These are phyloP conservation scores for Polytrichum formosum DNA, from an alignment of 225 moss, liverwort and hornwort genomes.

Conservation along the genomic window DNA sequence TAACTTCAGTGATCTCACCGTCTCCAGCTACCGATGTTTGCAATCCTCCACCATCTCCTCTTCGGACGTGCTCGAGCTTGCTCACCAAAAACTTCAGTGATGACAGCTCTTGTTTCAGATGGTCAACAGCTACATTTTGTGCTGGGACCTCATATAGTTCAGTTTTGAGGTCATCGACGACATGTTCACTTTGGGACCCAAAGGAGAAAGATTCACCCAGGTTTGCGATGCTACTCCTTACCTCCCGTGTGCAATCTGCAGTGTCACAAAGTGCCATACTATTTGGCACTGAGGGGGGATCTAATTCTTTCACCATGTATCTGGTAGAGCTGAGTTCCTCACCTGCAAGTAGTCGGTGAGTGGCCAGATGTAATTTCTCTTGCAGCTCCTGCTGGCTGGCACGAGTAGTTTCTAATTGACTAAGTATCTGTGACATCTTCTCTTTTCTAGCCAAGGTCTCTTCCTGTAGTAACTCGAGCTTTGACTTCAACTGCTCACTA, in stretches of 20 bases:
- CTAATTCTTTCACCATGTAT: too few relatives aligned
- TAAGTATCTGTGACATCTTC: slow-evolving; percentile 34
- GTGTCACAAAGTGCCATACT: too few relatives aligned
- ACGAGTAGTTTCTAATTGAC: slow-evolving; percentile 37
- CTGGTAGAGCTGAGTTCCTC: slow-evolving; percentile 2
- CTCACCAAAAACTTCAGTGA: slow-evolving; percentile 55
- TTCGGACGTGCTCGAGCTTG: slow-evolving; percentile 44
- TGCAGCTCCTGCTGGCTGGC: slow-evolving; percentile 36
- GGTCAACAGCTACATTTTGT: slow-evolving; percentile 43
- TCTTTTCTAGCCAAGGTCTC: slow-evolving; percentile 35
- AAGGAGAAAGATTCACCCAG: slow-evolving; percentile 25
- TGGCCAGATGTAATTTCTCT: slow-evolving; percentile 22
- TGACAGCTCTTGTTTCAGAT: slow-evolving; percentile 50
- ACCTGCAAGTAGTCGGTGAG: slow-evolving; percentile 27
- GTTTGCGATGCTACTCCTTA: slow-evolving; percentile 3
- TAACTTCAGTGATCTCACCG: slow-evolving; percentile 14
- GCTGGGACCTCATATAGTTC: slow-evolving; percentile 34
- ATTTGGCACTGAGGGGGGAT: too few relatives aligned
- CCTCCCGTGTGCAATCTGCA: background rate
- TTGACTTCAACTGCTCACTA: slow-evolving; percentile 31
- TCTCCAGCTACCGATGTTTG: slow-evolving; percentile 10
- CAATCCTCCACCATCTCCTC: slow-evolving; percentile 10
- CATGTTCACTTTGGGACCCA: slow-evolving; percentile 21
- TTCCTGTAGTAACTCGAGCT: slow-evolving; percentile 28
- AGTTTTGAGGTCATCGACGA: slow-evolving; percentile 31